phyloP scores from a whole-genome alignment of 352 stramenopile species.

The Globisporangium iwayamae region DNA sequence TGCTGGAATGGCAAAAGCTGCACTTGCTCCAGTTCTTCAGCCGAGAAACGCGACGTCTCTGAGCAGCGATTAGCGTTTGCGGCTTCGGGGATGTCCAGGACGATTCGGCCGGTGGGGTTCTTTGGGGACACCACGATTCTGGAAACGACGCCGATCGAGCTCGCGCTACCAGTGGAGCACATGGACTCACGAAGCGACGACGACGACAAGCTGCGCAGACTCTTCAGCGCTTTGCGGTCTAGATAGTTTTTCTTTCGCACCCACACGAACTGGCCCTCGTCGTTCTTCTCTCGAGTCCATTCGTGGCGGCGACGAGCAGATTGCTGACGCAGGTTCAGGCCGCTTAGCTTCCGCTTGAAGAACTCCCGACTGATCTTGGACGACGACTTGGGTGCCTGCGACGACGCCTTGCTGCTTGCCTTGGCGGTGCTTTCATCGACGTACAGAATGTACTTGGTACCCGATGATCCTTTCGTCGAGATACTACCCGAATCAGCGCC shows the following conservation, averaged over 20 bases:
- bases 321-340: conserved; percentile 75
- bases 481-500: conserved; percentile 28
- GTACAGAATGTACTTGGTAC: conserved; percentile 69
- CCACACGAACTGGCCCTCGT: conserved; percentile 79
- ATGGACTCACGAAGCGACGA: conserved; percentile 68
- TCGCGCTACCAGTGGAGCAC: conserved; percentile 50
- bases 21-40: conserved; percentile 74
- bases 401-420: conserved; percentile 16
- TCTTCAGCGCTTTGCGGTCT: conserved; percentile 70
- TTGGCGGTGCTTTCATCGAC: conserved; percentile 51
- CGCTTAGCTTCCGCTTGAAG: conserved; percentile 78
- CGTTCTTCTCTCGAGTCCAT: conserved; percentile 75
- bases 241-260: conserved; percentile 74
- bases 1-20: conserved; percentile 75
- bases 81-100: conserved; percentile 66
- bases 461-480: conserved; percentile 31
- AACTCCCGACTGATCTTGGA: conserved; percentile 56
- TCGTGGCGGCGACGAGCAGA: conserved; percentile 80
- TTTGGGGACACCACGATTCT: conserved; percentile 70
- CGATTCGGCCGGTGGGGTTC: conserved; percentile 68
- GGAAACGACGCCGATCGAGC: conserved; percentile 74
- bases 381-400: conserved; percentile 24
- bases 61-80: conserved; percentile 53
- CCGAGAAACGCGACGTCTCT: conserved; percentile 56
- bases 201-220: conserved; percentile 51